Evolutionary conservation across 345 rosid genomes (phyloP), one percentile per base, ranked within the genome.

Genomic region (Ailanthus altissimus): DNA sequence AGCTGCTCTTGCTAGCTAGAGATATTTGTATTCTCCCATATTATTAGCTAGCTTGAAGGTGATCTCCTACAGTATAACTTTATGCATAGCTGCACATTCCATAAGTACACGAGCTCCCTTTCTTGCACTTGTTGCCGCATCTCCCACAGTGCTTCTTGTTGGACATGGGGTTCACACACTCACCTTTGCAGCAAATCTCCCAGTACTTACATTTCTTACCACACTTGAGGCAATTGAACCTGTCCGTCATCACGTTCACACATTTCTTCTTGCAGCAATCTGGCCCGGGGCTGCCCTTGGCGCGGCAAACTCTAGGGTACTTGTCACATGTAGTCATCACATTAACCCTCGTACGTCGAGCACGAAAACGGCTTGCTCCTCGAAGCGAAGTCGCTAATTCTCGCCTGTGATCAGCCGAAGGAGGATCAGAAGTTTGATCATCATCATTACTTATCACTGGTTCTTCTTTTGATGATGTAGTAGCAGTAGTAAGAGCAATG

Each of bases 21-120:
- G 3, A 1, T 32, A 32, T 3, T 32, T 32, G 38, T 32, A 32
- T 32, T 32, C 38, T 32, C 38, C 38, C 38, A 32, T 32, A 32
- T 32, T 32, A 32, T 32, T 32, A 32, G 3, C 38, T 32, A 32
- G 38, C 38, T 32, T 32, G 38, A 32, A 32, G 38, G 38, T 32
- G 38, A 32, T 32, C 38, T 32, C 38, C 38, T 32, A 32, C 3
- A 32, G 38, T 32, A 32, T 32, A n/a, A n/a, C n/a, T 76, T 78
- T 82, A 84, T 1, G 91, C 91, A 68, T 89, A 91, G 80, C 65
- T 85, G 78, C 94, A 89, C 89, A 89, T 85, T 15, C 93, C 91
- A 78, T 78, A 88, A 7, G 73, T 70, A 54, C 94, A 88, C 9
- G 74, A 21, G 50, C 74, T 86, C 28, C 89, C 89, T 80, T 88